Evolutionary conservation across 164 flowering plant species (phyloP).

Genomic region (Litsea cubeba): DNA sequence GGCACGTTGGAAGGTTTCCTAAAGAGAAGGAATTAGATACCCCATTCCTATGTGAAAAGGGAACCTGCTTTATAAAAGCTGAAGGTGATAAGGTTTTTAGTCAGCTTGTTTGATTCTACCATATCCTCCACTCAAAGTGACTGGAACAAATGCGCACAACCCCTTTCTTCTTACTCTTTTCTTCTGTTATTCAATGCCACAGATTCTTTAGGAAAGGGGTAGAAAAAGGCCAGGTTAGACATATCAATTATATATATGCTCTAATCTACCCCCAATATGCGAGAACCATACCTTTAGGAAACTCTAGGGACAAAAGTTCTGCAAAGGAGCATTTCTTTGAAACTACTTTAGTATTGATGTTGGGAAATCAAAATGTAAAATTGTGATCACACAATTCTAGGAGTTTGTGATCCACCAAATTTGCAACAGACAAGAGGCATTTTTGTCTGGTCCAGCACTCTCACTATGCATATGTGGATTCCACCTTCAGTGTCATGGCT

Average conservation of each 20-base stretch:
- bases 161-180: not conserved
- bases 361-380: not conserved
- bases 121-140: not conserved
- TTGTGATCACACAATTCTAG: not conserved
- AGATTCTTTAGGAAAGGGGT: not conserved
- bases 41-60: not conserved
- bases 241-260: not conserved
- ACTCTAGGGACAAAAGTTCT: slow-evolving; percentile 1
- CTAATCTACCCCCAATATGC: not conserved
- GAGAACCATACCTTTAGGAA: not conserved
- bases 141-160: not conserved
- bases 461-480: not conserved
- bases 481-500: too few species aligned
- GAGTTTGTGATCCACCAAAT: not conserved
- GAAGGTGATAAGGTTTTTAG: not conserved
- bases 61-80: not conserved
- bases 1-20: not conserved
- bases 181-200: not conserved
- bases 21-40: not conserved
- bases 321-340: not conserved
- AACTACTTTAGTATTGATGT: not conserved
- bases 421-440: not conserved
- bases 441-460: not conserved
- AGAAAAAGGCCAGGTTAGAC: not conserved
- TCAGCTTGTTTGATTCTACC: not conserved